Evolutionary conservation across 306 rosid species (phyloP), one percentile per base, ranked within the genome.

Genomic region (Dalbergia cultrata): DNA sequence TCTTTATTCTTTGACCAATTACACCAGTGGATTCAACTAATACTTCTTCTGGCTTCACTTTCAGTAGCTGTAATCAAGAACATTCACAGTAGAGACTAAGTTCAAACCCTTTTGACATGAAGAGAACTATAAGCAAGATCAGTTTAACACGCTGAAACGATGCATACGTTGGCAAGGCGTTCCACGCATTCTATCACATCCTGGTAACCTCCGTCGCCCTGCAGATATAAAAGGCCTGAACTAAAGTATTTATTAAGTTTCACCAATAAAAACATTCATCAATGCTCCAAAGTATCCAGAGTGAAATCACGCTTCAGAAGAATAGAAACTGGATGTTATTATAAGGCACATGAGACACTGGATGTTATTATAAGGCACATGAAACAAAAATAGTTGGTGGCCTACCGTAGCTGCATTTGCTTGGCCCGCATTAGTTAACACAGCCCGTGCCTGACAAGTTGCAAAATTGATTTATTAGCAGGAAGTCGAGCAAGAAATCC

Each of bases 381-480:
- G 37, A 45, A 80, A 76, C 18, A 69, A 41, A 60, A 52, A 61
- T 39, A 67, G 43, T 26, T 9, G 10, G 53, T 22, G 74, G 59
- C 82, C 68, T 88, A 95, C 99, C 66, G 97, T 93, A 39, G 97
- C 97, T 12, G 97, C 99, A 89, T 95, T 95, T 75, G 97, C 99
- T 84, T 95, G 99, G 82, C 99, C 99, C 56, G 99, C 99, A 76
- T 95, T 95, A 67, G 87, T 95, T 83, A 95, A 80, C 76, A 95
- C 95, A 14, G 97, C 97, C 52, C 97, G 97, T 3, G 95, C 99
- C 97, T 93, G 90, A 59, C 54, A 79, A 76, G 79, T 87, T 35
- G 74, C 21, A 74, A 59, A 84, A 37, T 52, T 44, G n/a, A 71
- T 21, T 58, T 58, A 74, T 84, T 49, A 83, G 87, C 49, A 49